Base-by-base conservation (phyloP, 805 yeast species). In the Sugiyamaella boreocaroliniensis region DNA sequence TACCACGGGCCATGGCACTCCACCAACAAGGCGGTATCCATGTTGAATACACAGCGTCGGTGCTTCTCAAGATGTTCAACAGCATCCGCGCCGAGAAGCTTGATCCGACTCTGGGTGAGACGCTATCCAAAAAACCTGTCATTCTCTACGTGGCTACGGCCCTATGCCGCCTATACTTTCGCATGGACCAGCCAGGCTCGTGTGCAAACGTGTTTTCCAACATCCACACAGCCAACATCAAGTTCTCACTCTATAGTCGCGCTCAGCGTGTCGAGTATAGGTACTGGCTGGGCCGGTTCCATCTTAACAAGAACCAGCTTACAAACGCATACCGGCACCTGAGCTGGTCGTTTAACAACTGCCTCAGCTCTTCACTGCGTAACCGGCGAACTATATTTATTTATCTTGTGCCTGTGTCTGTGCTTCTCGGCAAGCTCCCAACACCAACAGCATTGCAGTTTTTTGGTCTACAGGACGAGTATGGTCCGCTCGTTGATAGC, bases 61-160 rank as follows among this genome's bases (percentile, higher is more conserved):
- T 80, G 1, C 68, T 83, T 15, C 69, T 85, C 48, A 78, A 76
- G 59, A 66, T 81, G 29, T 83, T 83, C 69, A 83, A 84, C 60
- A 74, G 81, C 49, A 78, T 80, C 40, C 72, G 87, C 41, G 76
- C 81, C 57, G 67, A 75, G 58, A 62, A 70, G 55, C 58, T 62
- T n/a, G 70, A 64, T 51, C 49, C 67, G 53, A 16, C 53, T 48
- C n/a, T 40, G 29, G 43, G 41, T 1, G 42, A 54, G 44, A 26
- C 43, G 29, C 40, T 50, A 26, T 47, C 58, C 34, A 80, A 81
- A 58, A 80, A 76, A 55, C 64, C 71, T 20, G 75, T 81, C 29
- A 69, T 83, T 45, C 61, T 83, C 20, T 78, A 72, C 58, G 68
- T 82, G 12, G 83, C 86, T 0, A 73, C 72, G 37, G 70, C 71